These are phyloP conservation scores for Penicillium freii DNA, from an alignment of 2,329 filamentous ascomycete genomes.

Conservation along the genomic window DNA sequence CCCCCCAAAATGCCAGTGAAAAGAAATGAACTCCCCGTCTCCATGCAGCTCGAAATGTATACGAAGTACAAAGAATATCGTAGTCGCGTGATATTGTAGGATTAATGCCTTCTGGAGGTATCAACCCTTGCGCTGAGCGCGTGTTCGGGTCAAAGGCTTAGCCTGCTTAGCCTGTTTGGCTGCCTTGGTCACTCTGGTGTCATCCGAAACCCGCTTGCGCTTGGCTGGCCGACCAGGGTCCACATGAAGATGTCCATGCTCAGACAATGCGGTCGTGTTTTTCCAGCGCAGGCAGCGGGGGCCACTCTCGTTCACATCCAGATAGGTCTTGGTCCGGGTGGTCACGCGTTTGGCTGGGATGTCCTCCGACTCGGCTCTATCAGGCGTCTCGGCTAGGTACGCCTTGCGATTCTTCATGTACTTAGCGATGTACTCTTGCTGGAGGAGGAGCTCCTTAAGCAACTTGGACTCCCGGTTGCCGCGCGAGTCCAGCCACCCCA, in stretches of 20 bases:
- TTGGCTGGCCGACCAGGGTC: slow-evolving; percentile 55
- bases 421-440: slow-evolving; percentile 70
- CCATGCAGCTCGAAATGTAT: slow-evolving; percentile 22
- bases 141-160: slow-evolving; percentile 52
- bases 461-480: slow-evolving; percentile 84
- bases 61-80: slow-evolving; percentile 19
- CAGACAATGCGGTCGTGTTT: slow-evolving; percentile 60
- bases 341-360: slow-evolving; percentile 54
- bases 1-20: background rate
- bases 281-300: slow-evolving; percentile 62
- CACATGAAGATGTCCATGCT: slow-evolving; percentile 60
- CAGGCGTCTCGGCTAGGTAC: slow-evolving; percentile 61
- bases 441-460: slow-evolving; percentile 77
- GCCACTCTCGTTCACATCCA: slow-evolving; percentile 53
- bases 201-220: slow-evolving; percentile 47
- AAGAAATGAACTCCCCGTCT: slow-evolving; percentile 11
- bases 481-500: slow-evolving; percentile 84
- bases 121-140: slow-evolving; percentile 36
- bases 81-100: slow-evolving; percentile 16
- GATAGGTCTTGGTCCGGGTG: slow-evolving; percentile 62
- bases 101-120: background rate
- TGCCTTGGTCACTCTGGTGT: slow-evolving; percentile 40
- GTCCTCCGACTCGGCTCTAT: slow-evolving; percentile 50
- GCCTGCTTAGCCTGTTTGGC: slow-evolving; percentile 50
- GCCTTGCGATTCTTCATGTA: slow-evolving; percentile 77